Evolutionary conservation across 352 stramenopile genomes (phyloP).

Genomic region (Phytophthora melonis): DNA sequence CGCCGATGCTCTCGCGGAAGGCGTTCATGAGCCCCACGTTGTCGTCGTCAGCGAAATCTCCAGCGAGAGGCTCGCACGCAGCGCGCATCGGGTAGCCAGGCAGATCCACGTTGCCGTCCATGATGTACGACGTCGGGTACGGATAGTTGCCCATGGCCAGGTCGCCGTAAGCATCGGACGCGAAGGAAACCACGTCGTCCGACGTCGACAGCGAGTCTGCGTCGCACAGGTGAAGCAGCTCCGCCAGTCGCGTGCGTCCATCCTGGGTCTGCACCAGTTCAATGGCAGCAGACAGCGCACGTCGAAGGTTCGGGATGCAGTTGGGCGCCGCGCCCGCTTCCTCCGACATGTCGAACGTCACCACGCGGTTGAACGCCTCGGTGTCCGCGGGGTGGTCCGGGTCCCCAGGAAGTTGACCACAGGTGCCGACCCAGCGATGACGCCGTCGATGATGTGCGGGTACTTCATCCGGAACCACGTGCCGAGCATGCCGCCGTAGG

Average conservation of each 20-base stretch:
- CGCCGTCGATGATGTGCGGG: slow-evolving; percentile 72
- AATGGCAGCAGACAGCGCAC: slow-evolving; percentile 22
- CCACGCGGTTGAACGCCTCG: slow-evolving; percentile 52
- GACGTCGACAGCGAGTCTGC: slow-evolving; percentile 26
- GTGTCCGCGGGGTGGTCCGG: slow-evolving; percentile 48
- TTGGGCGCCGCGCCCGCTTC: slow-evolving; percentile 40
- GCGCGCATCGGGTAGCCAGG: slow-evolving; percentile 49
- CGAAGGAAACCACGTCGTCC: slow-evolving; percentile 31
- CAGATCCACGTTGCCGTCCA: slow-evolving; percentile 47
- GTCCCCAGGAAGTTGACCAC: slow-evolving; percentile 67
- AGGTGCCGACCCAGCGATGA: slow-evolving; percentile 70
- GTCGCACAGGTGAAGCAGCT: slow-evolving; percentile 45
- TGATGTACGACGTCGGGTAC: slow-evolving; percentile 63
- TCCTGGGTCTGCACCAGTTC: slow-evolving; percentile 24
- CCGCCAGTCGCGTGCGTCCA: slow-evolving; percentile 36
- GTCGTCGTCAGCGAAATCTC: slow-evolving; percentile 34
- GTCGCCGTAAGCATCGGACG: slow-evolving; percentile 36
- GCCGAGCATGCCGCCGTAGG: slow-evolving; percentile 81
- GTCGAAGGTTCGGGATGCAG: slow-evolving; percentile 50
- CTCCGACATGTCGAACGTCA: slow-evolving; percentile 55
- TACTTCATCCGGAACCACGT: slow-evolving; percentile 85
- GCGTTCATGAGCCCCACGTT: slow-evolving; percentile 33
- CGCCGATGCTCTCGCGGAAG: slow-evolving; percentile 48
- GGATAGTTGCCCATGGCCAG: slow-evolving; percentile 62
- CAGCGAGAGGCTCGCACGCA: slow-evolving; percentile 44